Conservation (phyloP, 352 stramenopile species). For the Pythium monospermum region DNA sequence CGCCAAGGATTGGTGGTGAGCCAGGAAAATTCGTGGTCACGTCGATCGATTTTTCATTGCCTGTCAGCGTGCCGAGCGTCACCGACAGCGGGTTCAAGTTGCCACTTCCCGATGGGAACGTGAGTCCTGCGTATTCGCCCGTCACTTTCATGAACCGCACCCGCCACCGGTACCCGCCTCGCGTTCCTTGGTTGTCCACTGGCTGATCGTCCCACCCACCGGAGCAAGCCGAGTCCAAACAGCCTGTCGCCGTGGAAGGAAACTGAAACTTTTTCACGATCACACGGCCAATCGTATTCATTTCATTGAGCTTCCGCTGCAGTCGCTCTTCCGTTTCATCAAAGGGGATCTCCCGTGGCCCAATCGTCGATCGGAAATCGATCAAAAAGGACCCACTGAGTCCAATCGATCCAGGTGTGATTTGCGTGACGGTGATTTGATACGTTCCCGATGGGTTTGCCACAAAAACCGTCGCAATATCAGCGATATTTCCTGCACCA, state of each 20-base stretch:
- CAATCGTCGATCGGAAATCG: conserved; percentile 84
- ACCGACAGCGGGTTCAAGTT: conserved; percentile 57
- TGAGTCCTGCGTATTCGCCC: conserved; percentile 62
- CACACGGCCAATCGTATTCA: conserved; percentile 91
- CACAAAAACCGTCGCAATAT: conserved; percentile 45
- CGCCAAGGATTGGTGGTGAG: conserved; percentile 42
- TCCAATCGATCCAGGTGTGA: conserved; percentile 78
- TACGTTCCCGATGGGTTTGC: conserved; percentile 14
- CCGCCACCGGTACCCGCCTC: conserved; percentile 77
- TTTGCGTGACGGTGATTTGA: conserved; percentile 78
- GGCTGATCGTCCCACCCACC: conserved; percentile 90
- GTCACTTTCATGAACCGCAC: conserved; percentile 72
- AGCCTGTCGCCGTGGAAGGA: conserved; percentile 65
- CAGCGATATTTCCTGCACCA: conserved; percentile 85
- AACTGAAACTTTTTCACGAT: conserved; percentile 88
- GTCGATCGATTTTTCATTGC: conserved; percentile 43
- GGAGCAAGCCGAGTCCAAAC: conserved; percentile 41
- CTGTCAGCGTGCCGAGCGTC: conserved; percentile 29
- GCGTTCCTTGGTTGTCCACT: conserved; percentile 68
- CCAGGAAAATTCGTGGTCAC: conserved; percentile 49
- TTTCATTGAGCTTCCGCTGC: conserved; percentile 92
- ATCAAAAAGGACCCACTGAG: conserved; percentile 89
- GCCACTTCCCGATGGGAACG: conserved; percentile 74
- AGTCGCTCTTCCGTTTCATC: conserved; percentile 84
- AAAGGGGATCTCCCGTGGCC: conserved; percentile 75